These are phyloP conservation scores for Solanum sejunctum DNA, from an alignment of 257 asterid species.

Conservation along the genomic window DNA sequence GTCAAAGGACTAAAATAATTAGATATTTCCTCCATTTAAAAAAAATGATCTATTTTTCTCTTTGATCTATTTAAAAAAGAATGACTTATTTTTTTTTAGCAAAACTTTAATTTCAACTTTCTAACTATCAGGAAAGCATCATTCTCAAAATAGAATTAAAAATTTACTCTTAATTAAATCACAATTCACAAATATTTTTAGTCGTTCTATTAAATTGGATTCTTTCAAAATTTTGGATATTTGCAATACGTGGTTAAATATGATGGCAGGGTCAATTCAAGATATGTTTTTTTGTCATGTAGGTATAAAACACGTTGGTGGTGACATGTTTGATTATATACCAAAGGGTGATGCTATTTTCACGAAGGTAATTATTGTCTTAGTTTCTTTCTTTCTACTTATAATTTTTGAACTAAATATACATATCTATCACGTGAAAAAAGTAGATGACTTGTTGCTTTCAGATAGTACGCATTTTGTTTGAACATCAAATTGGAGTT, in stretches of 20 bases:
- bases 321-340: slow-evolving; percentile 12
- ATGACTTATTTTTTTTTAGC: too few species aligned
- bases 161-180: too few species aligned
- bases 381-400: background rate
- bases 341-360: slow-evolving; percentile 16
- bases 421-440: too few species aligned
- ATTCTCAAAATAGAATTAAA: too few species aligned
- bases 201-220: too few species aligned
- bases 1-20: background rate
- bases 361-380: slow-evolving; percentile 3
- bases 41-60: too few species aligned
- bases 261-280: background rate
- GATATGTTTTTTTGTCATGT: background rate
- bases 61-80: too few species aligned
- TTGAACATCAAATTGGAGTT: background rate
- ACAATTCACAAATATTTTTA: too few species aligned
- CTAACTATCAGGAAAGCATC: too few species aligned
- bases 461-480: background rate
- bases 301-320: slow-evolving; percentile 17
- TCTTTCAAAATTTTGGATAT: too few species aligned
- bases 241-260: background rate
- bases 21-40: background rate
- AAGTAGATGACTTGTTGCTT: background rate
- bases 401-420: background rate
- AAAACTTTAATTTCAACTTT: too few species aligned